phyloP scores from a whole-genome alignment of 2,329 filamentous ascomycete genomes.

The Samsoniella hepiali region DNA sequence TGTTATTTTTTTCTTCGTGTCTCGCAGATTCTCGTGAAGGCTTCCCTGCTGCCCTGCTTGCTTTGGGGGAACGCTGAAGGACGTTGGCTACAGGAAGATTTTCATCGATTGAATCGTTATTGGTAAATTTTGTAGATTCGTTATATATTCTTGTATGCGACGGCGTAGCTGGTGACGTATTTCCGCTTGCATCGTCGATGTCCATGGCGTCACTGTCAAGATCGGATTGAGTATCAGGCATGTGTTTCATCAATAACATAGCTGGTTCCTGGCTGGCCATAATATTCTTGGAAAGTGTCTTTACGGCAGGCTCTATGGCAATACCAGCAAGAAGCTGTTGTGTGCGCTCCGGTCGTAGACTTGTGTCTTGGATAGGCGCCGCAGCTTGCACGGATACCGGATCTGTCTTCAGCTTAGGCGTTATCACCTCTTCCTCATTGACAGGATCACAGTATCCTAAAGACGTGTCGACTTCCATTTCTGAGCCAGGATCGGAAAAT shows the following conservation, averaged over 20 bases:
- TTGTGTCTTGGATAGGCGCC: not conserved
- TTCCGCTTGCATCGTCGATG: slow-evolving; percentile 2
- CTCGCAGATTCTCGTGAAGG: not conserved
- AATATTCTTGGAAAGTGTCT: no score
- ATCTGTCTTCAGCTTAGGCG: not conserved
- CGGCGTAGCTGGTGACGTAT: not conserved
- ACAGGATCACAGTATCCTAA: not conserved
- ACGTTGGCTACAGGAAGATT: not conserved
- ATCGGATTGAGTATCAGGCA: not conserved
- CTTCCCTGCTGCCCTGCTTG: not conserved
- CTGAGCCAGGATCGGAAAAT: slow-evolving; percentile 6
- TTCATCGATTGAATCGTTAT: not conserved
- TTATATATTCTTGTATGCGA: not conserved
- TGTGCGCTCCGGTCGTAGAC: not conserved
- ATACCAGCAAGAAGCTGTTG: not conserved
- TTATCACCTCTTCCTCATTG: not conserved
- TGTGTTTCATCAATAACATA: not conserved
- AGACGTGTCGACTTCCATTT: not conserved
- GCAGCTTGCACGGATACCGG: not conserved
- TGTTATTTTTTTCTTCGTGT: not conserved
- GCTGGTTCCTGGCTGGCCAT: not conserved
- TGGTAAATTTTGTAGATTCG: no score
- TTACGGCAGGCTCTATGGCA: not conserved
- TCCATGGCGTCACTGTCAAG: slow-evolving; percentile 11
- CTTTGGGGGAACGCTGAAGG: not conserved